phyloP scores from a whole-genome alignment of 2,329 filamentous ascomycete species.

The Xylariaceae sp. region DNA sequence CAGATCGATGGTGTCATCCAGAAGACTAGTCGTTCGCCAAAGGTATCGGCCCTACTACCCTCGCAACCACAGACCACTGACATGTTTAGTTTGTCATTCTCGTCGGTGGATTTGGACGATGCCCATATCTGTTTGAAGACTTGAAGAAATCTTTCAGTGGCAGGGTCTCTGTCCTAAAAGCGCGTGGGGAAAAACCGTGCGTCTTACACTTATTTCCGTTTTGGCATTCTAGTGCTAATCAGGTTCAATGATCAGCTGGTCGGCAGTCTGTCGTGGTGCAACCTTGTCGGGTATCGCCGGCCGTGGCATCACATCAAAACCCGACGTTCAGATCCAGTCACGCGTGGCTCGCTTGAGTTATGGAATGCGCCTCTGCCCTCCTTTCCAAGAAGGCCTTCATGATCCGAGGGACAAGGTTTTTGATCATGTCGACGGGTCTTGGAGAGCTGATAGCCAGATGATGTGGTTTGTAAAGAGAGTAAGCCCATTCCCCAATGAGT shows the following conservation, averaged over 20 bases:
- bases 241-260: constrained; percentile 9
- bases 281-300: constrained; percentile 1
- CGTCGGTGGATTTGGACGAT: constrained; percentile 19
- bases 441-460: constrained; percentile 1
- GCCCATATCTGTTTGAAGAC: constrained; percentile 10
- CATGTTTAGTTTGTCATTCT: constrained; percentile 10
- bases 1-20: constrained; percentile 7
- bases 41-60: constrained; percentile 3
- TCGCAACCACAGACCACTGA: neutral
- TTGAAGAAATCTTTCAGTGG: neutral
- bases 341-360: constrained; percentile 6
- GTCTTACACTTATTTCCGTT: neutral
- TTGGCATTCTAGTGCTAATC: neutral
- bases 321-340: neutral
- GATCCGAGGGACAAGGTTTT: constrained; percentile 3
- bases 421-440: neutral
- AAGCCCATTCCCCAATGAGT: neutral
- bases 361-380: neutral
- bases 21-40: constrained; percentile 2
- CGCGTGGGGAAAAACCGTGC: constrained; percentile 9
- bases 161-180: constrained; percentile 5
- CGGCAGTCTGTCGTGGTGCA: constrained; percentile 21
- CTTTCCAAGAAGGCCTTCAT: neutral
- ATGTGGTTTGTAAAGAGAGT: constrained; percentile 7
- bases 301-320: neutral